Evolutionary conservation across 495 filamentous ascomycete genomes (phyloP), one percentile per base, ranked within the genome.

Genomic region (Corynascus novoguineensis): DNA sequence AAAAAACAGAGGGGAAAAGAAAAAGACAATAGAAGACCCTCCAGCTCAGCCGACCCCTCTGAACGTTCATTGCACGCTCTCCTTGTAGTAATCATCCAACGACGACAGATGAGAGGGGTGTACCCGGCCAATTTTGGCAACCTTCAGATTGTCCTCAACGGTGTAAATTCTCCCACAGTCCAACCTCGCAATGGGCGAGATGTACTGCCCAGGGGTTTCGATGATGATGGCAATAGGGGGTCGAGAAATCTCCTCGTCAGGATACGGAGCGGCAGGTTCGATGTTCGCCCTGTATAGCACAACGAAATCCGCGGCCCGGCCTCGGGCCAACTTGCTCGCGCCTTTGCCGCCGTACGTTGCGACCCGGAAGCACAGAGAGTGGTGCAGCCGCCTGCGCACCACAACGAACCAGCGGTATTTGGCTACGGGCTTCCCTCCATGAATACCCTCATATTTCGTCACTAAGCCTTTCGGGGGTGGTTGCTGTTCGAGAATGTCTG

Each of bases 321-420:
- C 56, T 5, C 50, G 27, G 53, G 25, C 25, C 4, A 45, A 21
- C 42, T 52, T 57, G 50, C 29, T 25, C 11, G 25, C 51, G 14
- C 44, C 50, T 5, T 35, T 50, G 1, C 47, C 46, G 12, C 44
- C 50, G 25, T 38, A 64, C 5, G 68, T 68, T 2, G 64, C 64
- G 57, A 72, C 68, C 52, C 49, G 50, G 47, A 72, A 68, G 61
- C 70, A 72, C 9, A 72, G 57, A 1, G 66, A 62, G 57, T 71
- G 63, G 54, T 65, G 57, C 35, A 57, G 50, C 24, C 62, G 62
- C 42, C 59, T 60, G 5, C 65, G 57, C 0, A 71, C 64, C 5
- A 72, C 68, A 34, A 71, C 60, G 49, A 72, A 72, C 66, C 64
- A 72, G 21, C 68, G 59, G 53, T 57, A 69, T 31, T 57, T 59